Evolutionary conservation across 2,329 filamentous ascomycete species (phyloP).

Genomic region (Teratosphaeria zuluensis): DNA sequence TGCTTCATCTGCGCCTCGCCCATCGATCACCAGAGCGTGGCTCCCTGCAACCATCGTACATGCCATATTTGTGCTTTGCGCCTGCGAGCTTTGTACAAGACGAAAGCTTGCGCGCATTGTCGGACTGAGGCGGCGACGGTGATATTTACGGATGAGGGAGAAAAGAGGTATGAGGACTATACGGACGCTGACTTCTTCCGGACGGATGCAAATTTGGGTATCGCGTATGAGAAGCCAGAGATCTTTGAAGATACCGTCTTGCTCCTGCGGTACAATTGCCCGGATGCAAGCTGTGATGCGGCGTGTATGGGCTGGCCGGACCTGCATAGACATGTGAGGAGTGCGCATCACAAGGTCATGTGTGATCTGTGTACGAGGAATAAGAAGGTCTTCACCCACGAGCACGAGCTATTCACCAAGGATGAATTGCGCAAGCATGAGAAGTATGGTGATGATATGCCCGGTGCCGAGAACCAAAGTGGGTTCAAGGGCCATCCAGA

Average conservation of each 20-base stretch:
- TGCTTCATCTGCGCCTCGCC: constrained; percentile 97
- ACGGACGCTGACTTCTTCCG: constrained; percentile 61
- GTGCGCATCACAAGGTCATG: constrained; percentile 75
- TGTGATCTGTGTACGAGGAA: constrained; percentile 84
- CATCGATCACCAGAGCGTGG: constrained; percentile 76
- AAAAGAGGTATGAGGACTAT: constrained; percentile 82
- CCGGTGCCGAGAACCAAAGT: constrained; percentile 81
- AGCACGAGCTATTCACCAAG: constrained; percentile 83
- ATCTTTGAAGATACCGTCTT: constrained; percentile 87
- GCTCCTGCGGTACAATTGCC: constrained; percentile 88
- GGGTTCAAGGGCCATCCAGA: constrained; percentile 94
- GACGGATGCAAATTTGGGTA: constrained; percentile 76
- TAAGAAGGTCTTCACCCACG: constrained; percentile 97
- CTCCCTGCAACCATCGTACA: constrained; percentile 91
- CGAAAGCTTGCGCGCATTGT: constrained; percentile 92
- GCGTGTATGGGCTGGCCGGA: constrained; percentile 75
- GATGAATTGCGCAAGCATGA: constrained; percentile 80
- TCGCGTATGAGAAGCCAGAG: constrained; percentile 78
- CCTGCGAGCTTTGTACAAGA: constrained; percentile 90
- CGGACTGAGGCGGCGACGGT: constrained; percentile 71
- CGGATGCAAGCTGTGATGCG: constrained; percentile 72
- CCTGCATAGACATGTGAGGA: constrained; percentile 71
- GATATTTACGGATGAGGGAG: constrained; percentile 79
- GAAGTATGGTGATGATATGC: constrained; percentile 79
- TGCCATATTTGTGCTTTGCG: constrained; percentile 93